Percentiles rank a stretch among this genome's conserved stretches.
These are phyloP conservation scores for Auriscalpium vulgare DNA, from an alignment of 768 basidiomycete species.

Conservation along the genomic window DNA sequence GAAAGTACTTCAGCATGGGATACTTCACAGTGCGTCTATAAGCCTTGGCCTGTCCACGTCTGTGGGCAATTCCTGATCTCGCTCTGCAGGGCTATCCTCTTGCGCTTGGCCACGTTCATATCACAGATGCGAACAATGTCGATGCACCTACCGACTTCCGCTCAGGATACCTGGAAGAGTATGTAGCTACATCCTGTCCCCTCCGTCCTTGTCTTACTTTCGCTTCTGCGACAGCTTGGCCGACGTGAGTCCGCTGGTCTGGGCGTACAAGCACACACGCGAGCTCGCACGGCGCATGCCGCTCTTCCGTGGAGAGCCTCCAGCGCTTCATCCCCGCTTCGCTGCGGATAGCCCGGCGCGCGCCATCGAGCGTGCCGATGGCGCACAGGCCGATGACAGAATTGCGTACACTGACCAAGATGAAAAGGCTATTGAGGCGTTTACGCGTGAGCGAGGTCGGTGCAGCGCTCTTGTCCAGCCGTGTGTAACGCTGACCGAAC, in stretches of 20 bases:
- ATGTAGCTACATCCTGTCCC: background rate
- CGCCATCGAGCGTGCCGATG: constrained; percentile 1
- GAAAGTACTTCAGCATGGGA: background rate
- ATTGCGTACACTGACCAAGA: constrained; percentile 26
- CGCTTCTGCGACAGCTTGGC: constrained; percentile 11
- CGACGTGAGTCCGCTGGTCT: constrained; percentile 34
- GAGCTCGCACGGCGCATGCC: constrained; percentile 48
- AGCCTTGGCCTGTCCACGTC: too few relatives aligned
- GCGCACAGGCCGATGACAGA: constrained; percentile 18
- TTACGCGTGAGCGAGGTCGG: constrained; percentile 18
- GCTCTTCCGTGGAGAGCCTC: constrained; percentile 25
- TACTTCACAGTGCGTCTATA: background rate
- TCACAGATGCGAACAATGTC: constrained; percentile 15
- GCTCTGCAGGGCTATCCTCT: constrained; percentile 12
- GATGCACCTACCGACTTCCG: constrained; percentile 17
- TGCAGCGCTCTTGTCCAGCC: background rate
- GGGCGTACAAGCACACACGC: constrained; percentile 46
- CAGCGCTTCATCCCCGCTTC: constrained; percentile 24
- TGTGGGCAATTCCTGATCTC: constrained; percentile 1
- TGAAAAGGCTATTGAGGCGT: constrained; percentile 25
- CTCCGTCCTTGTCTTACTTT: background rate
- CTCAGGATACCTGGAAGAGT: constrained; percentile 17
- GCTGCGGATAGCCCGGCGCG: constrained; percentile 21
- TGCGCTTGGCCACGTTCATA: constrained; percentile 18
- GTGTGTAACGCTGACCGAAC: background rate